Evolutionary conservation across 2,329 filamentous ascomycete genomes (phyloP), one percentile per base, ranked within the genome.

Genomic region (Neurospora sp.): DNA sequence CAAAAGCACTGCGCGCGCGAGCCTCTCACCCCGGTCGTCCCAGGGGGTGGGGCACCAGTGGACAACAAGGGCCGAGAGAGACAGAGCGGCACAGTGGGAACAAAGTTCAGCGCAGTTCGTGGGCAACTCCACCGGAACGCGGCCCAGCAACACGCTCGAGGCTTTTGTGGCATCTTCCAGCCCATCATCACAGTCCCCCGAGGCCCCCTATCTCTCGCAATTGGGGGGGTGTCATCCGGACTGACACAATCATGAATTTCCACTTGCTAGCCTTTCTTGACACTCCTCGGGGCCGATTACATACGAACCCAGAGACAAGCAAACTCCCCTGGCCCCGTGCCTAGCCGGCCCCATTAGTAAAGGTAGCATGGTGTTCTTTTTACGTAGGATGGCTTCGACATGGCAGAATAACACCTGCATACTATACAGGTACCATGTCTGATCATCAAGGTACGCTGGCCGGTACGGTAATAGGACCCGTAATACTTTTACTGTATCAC

Each of bases 21-120:
- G 17, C 68, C 58, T 70, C 71, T 68, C 70, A 68, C 68, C 71
- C 71, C 68, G 39, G 73, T 72, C 70, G 68, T 68, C 68, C 73
- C 69, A 67, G 72, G 46, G 67, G 67, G 67, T 66, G 70, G 68
- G 68, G 68, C 36, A 42, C 36, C 19, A 52, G 52, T 62, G 52
- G 52, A 28, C 15, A 62, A n/a, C n/a, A 69, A 68, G 38, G 4
- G 52, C 23, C 23, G 28, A 17, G 67, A 52, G 28, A n/a, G 67
- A 71, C n/a, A n/a, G 66, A 46, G 67, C 66, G 68, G 71, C 69
- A 72, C 67, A 46, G 46, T 71, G 19, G 38, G n/a, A 66, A 69
- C 66, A 68, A 68, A 43, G 69, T 67, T 28, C 43, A 69, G 46
- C 68, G 66, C 69, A 69, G 69, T 62, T 62, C 28, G 52, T 62